These are phyloP conservation scores for Ensete ventricosum DNA, from an alignment of 176 grass and related monocot species.

Conservation along the genomic window DNA sequence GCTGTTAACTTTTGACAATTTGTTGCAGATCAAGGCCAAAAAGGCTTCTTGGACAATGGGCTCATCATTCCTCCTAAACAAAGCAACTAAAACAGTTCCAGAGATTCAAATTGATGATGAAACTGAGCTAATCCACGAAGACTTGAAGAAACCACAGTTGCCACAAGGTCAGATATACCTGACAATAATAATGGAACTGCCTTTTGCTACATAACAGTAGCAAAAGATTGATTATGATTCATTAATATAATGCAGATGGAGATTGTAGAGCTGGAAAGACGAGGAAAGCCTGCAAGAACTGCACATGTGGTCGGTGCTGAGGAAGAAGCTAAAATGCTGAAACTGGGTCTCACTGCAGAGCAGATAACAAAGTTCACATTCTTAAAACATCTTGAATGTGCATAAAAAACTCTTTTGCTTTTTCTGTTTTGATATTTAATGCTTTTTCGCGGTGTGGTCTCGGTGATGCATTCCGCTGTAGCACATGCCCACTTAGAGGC, in stretches of 20 bases:
- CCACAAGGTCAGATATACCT: slow-evolving; percentile 46
- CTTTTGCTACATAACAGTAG: not conserved
- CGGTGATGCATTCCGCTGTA: slow-evolving; percentile 74
- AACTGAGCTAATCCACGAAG: slow-evolving; percentile 76
- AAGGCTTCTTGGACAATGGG: slow-evolving; percentile 78
- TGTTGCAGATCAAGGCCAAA: slow-evolving; percentile 61
- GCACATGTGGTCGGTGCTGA: slow-evolving; percentile 74
- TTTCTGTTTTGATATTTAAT: not conserved
- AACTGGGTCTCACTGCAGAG: slow-evolving; percentile 61
- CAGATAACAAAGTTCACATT: slow-evolving; percentile 34
- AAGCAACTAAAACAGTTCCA: slow-evolving; percentile 41
- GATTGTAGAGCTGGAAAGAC: slow-evolving; percentile 80
- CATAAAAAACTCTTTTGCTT: too few relatives aligned
- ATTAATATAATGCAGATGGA: slow-evolving; percentile 30
- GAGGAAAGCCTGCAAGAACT: slow-evolving; percentile 93
- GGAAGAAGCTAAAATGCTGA: slow-evolving; percentile 74
- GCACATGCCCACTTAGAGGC: slow-evolving; percentile 70
- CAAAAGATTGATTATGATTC: not conserved
- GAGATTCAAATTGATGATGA: slow-evolving; percentile 75
- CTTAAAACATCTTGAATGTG: not conserved
- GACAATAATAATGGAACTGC: not conserved
- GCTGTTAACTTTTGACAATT: not conserved
- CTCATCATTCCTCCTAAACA: slow-evolving; percentile 78
- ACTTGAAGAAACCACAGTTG: slow-evolving; percentile 87
- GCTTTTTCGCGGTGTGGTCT: slow-evolving; percentile 56